Evolutionary conservation across 192 early-diverging fungal genomes (phyloP).

Genomic region (Coemansia sp.): DNA sequence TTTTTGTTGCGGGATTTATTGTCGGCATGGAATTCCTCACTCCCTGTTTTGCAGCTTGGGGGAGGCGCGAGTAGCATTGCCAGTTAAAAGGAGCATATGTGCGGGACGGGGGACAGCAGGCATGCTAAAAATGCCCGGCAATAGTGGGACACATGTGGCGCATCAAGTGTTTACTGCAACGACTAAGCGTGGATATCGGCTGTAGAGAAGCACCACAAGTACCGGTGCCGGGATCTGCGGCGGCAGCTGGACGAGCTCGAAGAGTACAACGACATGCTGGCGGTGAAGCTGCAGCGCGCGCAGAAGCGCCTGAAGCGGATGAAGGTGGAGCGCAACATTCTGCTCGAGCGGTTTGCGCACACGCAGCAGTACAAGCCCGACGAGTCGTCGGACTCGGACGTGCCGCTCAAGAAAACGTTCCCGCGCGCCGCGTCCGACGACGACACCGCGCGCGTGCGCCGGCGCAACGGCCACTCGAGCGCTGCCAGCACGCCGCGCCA

Average conservation of each 20-base stretch:
- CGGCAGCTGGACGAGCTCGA: conserved; percentile 52
- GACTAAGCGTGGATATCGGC: neutral
- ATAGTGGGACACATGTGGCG: no score
- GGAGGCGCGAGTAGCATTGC: no score
- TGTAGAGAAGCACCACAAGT: conserved; percentile 53
- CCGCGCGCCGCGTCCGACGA: conserved; percentile 30
- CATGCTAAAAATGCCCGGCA: no score
- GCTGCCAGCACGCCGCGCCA: conserved; percentile 29
- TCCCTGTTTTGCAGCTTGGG: no score
- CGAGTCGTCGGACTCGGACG: conserved; percentile 39
- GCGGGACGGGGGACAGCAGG: no score
- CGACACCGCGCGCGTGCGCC: conserved; percentile 10
- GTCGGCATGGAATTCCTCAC: no score
- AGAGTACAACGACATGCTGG: conserved; percentile 48
- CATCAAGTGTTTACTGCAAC: no score
- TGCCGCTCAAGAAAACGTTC: conserved; percentile 40
- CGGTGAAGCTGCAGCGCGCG: conserved; percentile 39
- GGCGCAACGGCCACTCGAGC: conserved; percentile 16
- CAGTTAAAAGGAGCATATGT: neutral
- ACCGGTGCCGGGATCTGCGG: conserved; percentile 48
- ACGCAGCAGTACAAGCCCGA: conserved; percentile 27
- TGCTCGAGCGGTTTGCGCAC: conserved; percentile 44
- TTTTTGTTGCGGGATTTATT: no score
- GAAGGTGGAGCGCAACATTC: conserved; percentile 45
- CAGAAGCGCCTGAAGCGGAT: conserved; percentile 48